Evolutionary conservation across 192 early-diverging fungal genomes (phyloP), one percentile per base, ranked within the genome.

Genomic region (Phlyctochytrium planicorne): DNA sequence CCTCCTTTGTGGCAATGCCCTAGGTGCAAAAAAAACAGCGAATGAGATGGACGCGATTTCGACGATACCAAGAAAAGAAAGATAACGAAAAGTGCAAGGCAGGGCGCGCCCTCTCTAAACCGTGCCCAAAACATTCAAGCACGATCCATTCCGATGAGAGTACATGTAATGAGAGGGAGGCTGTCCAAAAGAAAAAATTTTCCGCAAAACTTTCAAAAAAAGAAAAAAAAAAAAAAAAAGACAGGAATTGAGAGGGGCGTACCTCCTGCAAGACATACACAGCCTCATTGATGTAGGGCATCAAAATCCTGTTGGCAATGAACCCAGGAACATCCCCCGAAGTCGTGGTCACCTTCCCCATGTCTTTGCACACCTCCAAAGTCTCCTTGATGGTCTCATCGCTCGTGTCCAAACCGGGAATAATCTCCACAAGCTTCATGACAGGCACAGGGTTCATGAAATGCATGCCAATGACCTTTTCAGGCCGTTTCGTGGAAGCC

Each of bases 271-370:
- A 79, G 16, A 89, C 88, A 67, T 91, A 90, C 10, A 91, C 66
- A 4, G 97, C 95, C 79, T 98, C 97, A 78, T 98, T 98, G 70
- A 98, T 98, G 81, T 98, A 98, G 35, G 97, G 97, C 94, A 98
- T 98, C 73, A 98, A 80, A 64, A 98, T 66, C 20, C 97, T 84
- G 83, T 98, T 98, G 33, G 97, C 94, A 63, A 98, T 94, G 73
- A 98, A 98, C 12, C 94, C 97, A 17, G 97, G 97, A 55, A 92
- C 88, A 80, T 98, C 97, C 67, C 84, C 80, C 37, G 86, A 88
- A 67, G 86, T 73, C 2, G 97, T 97, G 50, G 88, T 91, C n/a
- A 88, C 93, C 84, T 98, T 98, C 52, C 93, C 93, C 94, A 98
- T 95, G 25, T 74, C 78, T 25, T 84, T 75, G 0, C 94, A 93